Base-by-base conservation (phyloP, 192 early-diverging fungal genomes). In the Chytriomyces sp. region DNA sequence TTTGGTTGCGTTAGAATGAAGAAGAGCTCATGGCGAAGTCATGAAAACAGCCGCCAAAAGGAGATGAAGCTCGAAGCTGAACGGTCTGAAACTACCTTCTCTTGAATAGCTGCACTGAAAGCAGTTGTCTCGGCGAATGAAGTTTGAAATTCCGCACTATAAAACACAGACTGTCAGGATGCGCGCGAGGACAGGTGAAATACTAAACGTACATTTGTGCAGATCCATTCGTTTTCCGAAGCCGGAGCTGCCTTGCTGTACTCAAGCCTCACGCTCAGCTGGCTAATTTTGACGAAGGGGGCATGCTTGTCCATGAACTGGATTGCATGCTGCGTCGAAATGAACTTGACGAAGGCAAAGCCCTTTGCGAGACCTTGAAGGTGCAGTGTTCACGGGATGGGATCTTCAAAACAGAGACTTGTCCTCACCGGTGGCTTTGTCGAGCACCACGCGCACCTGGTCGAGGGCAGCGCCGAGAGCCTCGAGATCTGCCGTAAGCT, bases 311-410 rank as follows among this genome's bases (percentile, higher is more conserved):
- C 73, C 54, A 74, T 64, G 25, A 62, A 74, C 12, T 39, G 49
- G 17, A 52, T 34, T 14, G 73, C 73, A 39, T 74, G 73, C 33
- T 74, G 32, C 5, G 53, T 74, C 37, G 31, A 37, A 10, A 74
- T 74, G 54, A 74, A 74, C 55, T 65, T 74, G 52, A 74, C 63
- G 33, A 74, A 74, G 7, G 73, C 73, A 40, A 74, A 66, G 25
- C 73, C 73, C 52, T 64, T 64, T 19, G 73, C 59, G 7, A 62
- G 49, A 26, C 73, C 73, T 74, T 49, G 12, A 10, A 49, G 44
- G 10, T 10, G 44, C n/a, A 10, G 44, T 49, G 10, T 49, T 49
- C 44, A 49, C 56, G 1, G 2, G 22, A 30, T 58, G 56, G 56
- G 31, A 22, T 17, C 1, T 30, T 2, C 17, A 49, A 22, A 49